Conservation (phyloP, 768 basidiomycete genomes). For the Panaeolus papilionaceus region DNA sequence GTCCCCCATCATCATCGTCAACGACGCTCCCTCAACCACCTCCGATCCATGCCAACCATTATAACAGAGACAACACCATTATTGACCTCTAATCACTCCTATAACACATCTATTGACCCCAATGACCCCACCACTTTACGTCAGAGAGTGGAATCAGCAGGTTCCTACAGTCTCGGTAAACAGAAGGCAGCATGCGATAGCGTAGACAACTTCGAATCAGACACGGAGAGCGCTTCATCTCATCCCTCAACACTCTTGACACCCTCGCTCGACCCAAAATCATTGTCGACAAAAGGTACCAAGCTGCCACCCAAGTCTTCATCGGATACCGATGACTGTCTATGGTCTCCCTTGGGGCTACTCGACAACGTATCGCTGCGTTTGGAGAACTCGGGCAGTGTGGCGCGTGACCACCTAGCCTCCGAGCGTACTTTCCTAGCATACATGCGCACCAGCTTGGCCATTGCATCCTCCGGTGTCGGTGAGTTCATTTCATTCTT, state of each 20-base stretch:
- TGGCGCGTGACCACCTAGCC: constrained; percentile 60
- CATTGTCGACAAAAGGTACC: neutral
- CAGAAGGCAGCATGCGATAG: constrained; percentile 2
- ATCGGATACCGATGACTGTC: constrained; percentile 1
- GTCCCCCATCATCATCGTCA: neutral
- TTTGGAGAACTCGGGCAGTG: constrained; percentile 56
- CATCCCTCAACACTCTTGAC: constrained; percentile 3
- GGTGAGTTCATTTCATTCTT: constrained; percentile 24
- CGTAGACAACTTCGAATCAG: neutral
- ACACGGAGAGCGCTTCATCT: constrained; percentile 5
- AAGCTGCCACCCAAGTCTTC: neutral
- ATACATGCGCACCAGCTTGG: constrained; percentile 57
- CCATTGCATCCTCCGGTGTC: constrained; percentile 58
- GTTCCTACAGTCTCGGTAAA: neutral
- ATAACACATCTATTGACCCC: neutral
- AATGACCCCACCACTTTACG: neutral
- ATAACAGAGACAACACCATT: neutral
- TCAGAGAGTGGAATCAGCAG: neutral
- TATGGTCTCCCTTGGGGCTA: neutral
- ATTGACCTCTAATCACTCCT: neutral
- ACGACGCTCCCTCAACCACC: neutral
- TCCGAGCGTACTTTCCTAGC: constrained; percentile 60
- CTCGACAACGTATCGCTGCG: constrained; percentile 12
- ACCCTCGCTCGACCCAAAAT: neutral
- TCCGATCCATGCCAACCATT: neutral